Percentiles rank a stretch among this genome's conserved stretches.
These are phyloP conservation scores for Favolaschia claudopus DNA, from an alignment of 768 basidiomycete genomes.

Conservation along the genomic window DNA sequence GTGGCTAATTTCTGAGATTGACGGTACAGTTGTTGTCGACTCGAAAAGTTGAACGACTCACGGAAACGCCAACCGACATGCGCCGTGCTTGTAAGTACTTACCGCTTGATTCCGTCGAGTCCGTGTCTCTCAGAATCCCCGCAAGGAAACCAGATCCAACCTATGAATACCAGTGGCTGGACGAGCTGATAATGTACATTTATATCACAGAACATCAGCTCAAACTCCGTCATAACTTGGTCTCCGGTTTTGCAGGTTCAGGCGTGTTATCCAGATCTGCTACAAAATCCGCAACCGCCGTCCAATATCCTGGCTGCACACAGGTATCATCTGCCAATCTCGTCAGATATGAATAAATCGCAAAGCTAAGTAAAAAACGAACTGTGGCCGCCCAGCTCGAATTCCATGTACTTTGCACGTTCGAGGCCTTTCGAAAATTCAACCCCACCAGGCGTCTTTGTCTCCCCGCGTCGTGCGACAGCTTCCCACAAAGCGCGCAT, in stretches of 20 bases:
- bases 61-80: too few species aligned
- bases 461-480: conserved; percentile 61
- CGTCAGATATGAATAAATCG: neutral
- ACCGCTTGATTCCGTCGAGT: too few species aligned
- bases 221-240: conserved; percentile 4
- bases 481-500: conserved; percentile 80
- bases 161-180: too few species aligned
- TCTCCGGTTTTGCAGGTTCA: conserved; percentile 4
- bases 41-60: too few species aligned
- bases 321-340: conserved; percentile 58
- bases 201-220: conserved; percentile 7
- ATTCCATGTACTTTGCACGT: conserved; percentile 63
- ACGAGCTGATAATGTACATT: too few species aligned
- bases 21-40: too few species aligned
- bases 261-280: conserved; percentile 27
- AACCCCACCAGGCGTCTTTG: conserved; percentile 44
- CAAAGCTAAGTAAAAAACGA: conserved; percentile 25
- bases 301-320: conserved; percentile 62
- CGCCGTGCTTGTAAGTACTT: too few species aligned
- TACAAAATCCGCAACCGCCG: conserved; percentile 57
- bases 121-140: too few species aligned
- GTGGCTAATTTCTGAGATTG: too few species aligned
- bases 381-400: conserved; percentile 65
- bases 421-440: conserved; percentile 58
- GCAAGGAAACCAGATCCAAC: too few species aligned